Conservation (phyloP, 495 filamentous ascomycete species). For the Neurospora pannonica region DNA sequence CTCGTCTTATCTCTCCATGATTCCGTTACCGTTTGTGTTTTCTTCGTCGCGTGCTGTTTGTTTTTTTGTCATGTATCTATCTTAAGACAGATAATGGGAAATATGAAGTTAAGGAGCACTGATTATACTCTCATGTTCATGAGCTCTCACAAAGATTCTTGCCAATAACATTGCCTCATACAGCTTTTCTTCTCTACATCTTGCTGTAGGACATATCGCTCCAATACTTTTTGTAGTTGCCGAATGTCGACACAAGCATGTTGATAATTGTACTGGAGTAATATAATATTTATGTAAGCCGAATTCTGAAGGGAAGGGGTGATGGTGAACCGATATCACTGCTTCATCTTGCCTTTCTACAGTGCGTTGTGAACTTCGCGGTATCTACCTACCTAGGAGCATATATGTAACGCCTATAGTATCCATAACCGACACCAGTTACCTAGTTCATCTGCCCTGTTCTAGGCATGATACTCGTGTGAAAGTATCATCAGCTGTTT, state of each 20-base stretch:
- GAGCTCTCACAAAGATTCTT: background rate
- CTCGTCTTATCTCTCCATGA: background rate
- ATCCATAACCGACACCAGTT: background rate
- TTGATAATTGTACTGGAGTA: background rate
- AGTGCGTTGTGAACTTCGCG: background rate
- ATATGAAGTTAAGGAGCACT: background rate
- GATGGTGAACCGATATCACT: background rate
- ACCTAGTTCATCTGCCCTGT: background rate
- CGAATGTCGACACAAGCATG: background rate
- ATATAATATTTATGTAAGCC: background rate
- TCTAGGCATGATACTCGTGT: background rate
- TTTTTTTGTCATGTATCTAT: background rate
- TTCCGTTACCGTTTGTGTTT: background rate
- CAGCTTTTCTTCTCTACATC: background rate
- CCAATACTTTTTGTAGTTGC: background rate
- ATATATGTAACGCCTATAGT: background rate
- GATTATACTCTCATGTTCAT: background rate
- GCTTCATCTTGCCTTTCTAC: background rate
- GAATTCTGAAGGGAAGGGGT: background rate
- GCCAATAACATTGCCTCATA: background rate
- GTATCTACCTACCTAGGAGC: background rate
- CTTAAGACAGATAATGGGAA: background rate
- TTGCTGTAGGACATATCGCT: background rate
- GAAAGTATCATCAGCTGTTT: background rate
- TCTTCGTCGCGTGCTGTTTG: background rate